phyloP scores from a whole-genome alignment of 768 basidiomycete species.

The Mycena galericulata region DNA sequence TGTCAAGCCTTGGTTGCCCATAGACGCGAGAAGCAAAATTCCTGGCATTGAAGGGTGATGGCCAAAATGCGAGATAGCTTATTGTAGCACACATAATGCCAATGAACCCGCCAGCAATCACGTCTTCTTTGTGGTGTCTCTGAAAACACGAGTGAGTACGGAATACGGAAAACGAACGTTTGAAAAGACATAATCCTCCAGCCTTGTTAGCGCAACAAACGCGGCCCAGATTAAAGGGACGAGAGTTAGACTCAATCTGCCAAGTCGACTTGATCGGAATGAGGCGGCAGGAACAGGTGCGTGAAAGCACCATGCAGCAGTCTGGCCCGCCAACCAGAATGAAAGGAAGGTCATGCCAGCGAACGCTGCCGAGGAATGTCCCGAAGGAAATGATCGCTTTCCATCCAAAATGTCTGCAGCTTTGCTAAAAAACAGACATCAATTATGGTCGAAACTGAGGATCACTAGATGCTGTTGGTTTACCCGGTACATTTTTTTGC shows the following conservation, averaged over 20 bases:
- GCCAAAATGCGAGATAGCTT: slow-evolving; percentile 74
- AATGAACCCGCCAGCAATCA: slow-evolving; percentile 71
- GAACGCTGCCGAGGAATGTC: slow-evolving; percentile 76
- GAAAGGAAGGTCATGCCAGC: slow-evolving; percentile 73
- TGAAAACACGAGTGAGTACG: slow-evolving; percentile 40
- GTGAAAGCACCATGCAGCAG: slow-evolving; percentile 67
- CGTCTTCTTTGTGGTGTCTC: slow-evolving; percentile 79
- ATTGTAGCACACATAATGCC: slow-evolving; percentile 62
- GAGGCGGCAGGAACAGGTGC: slow-evolving; percentile 50
- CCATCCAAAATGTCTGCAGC: slow-evolving; percentile 57
- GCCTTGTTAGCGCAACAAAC: slow-evolving; percentile 70
- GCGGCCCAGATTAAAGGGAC: slow-evolving; percentile 66
- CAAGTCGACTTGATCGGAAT: slow-evolving; percentile 60
- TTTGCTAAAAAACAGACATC: slow-evolving; percentile 43
- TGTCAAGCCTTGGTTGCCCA: slow-evolving; percentile 59
- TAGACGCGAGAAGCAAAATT: slow-evolving; percentile 47
- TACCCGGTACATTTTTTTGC: slow-evolving; percentile 68
- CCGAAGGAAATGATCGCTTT: slow-evolving; percentile 75
- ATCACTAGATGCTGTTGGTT: neutral
- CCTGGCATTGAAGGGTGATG: slow-evolving; percentile 63
- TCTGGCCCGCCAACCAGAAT: slow-evolving; percentile 74
- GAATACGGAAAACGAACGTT: slow-evolving; percentile 6
- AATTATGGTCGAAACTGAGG: slow-evolving; percentile 9
- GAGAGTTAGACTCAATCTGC: slow-evolving; percentile 59
- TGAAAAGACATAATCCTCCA: slow-evolving; percentile 73